These are phyloP conservation scores for Hyaloperonospora brassicae DNA, from an alignment of 352 stramenopile species.

Conservation along the genomic window DNA sequence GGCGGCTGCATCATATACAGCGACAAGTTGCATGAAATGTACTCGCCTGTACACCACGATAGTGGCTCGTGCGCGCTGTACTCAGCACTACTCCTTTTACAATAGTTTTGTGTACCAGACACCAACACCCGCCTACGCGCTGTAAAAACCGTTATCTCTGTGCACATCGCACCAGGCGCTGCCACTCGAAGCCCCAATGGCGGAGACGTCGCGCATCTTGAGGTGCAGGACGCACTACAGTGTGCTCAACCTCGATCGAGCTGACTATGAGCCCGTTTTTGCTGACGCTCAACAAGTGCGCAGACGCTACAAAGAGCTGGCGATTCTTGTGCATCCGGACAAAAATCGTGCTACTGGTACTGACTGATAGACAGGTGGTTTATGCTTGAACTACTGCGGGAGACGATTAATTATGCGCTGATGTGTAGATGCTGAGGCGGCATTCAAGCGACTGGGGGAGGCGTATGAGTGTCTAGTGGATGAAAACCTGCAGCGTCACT, in stretches of 20 bases:
- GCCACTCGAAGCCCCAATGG: neutral
- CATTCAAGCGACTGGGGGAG: slow-evolving; percentile 70
- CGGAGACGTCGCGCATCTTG: slow-evolving; percentile 25
- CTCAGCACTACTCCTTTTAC: no score
- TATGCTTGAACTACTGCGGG: neutral
- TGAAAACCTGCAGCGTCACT: slow-evolving; percentile 38
- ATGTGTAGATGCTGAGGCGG: slow-evolving; percentile 50
- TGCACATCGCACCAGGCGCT: no score
- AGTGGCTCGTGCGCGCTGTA: no score
- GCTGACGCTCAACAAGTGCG: slow-evolving; percentile 26
- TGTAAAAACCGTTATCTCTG: no score
- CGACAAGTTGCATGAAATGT: no score
- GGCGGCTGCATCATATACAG: no score
- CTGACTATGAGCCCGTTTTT: slow-evolving; percentile 8
- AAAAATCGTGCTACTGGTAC: slow-evolving; percentile 43
- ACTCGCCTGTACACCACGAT: no score
- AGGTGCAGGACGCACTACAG: slow-evolving; percentile 33
- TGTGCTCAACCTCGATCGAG: slow-evolving; percentile 28
- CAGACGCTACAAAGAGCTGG: slow-evolving; percentile 42
- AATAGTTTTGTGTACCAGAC: no score
- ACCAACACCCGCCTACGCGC: no score
- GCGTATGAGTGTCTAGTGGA: slow-evolving; percentile 70
- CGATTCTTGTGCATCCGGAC: slow-evolving; percentile 50
- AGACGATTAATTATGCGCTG: neutral
- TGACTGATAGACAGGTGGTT: neutral